phyloP scores from a whole-genome alignment of 1,284 basidiomycete species.

The Phellinidium pouzarii region DNA sequence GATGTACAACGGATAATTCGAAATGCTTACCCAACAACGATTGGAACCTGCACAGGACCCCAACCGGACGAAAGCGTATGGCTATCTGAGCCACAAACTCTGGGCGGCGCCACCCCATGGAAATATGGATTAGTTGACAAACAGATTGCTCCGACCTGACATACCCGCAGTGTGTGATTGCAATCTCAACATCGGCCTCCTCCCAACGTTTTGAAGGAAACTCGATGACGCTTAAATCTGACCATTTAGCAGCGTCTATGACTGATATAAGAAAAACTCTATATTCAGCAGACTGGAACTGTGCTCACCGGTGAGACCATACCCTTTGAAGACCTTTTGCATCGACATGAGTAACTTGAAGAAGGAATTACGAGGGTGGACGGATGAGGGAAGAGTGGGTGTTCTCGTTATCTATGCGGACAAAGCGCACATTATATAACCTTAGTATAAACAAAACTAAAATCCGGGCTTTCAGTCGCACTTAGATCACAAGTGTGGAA shows the following conservation, averaged over 20 bases:
- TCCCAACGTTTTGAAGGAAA: constrained; percentile 30
- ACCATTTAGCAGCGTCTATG: constrained; percentile 29
- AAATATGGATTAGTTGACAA: neutral
- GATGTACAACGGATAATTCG: constrained; percentile 12
- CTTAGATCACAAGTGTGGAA: too few species aligned
- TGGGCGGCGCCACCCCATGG: neutral
- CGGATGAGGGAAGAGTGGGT: too few species aligned
- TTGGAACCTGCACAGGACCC: constrained; percentile 18
- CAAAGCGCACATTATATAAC: too few species aligned
- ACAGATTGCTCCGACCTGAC: constrained; percentile 5
- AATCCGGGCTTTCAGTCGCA: too few species aligned
- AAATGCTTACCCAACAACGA: constrained; percentile 33
- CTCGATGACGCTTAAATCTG: constrained; percentile 36
- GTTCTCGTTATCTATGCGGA: too few species aligned
- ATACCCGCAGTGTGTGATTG: constrained; percentile 34
- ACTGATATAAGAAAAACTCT: neutral
- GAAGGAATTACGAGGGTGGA: too few species aligned
- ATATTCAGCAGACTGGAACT: neutral
- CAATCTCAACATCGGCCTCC: constrained; percentile 34
- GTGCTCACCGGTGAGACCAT: constrained; percentile 16
- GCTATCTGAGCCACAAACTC: constrained; percentile 27
- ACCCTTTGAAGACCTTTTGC: constrained; percentile 16
- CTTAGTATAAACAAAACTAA: too few species aligned
- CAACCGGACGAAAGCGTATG: constrained; percentile 33
- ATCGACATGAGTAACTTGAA: too few species aligned